Evolutionary conservation across 2,329 filamentous ascomycete species (phyloP), one percentile per base, ranked within the genome.

Genomic region (Pyricularia pennisetigena): DNA sequence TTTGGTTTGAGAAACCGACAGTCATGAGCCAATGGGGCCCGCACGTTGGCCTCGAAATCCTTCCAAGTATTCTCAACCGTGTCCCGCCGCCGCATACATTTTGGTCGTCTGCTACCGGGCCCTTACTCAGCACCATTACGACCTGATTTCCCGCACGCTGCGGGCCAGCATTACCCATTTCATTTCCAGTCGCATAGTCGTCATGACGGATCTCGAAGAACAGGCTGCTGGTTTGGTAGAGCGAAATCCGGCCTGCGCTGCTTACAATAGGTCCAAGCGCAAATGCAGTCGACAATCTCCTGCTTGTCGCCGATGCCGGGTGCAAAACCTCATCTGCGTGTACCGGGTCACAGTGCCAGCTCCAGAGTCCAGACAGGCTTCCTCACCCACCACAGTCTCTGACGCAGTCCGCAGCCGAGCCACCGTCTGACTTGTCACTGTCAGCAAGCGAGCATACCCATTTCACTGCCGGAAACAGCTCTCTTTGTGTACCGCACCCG

Each of bases 201-300:
- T 30, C 10, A 30, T 30, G 24, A 10, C 62, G 20, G 12, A 3
- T 4, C 26, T 64, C 24, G 26, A 12, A 4, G 32, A n/a, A 64
- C 20, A 32, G 4, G 28, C 20, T 20, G 28, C 16, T 7, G 24
- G 4, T 14, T 30, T 29, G 14, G 26, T 26, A n/a, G 64, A 30
- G 49, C 29, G 32, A 23, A 32, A 14, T 4, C 73, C 71, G n/a
- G 72, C 73, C 4, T 75, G 73, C 49, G 16, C 20, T 7, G 68
- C 70, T 0, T 75, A 73, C 49, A 70, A 71, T 14, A 70, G 64
- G 26, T 69, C 73, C 2, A 75, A 75, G 68, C 70, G 73, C 14
- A 71, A 66, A 66, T 75, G 72, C 67, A 70, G 68, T 7, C 71
- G 68, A 54, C 68, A 72, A 61, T 69, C 65, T 26, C 73, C 73